A percentile compares a stretch with the other conserved stretches of the same genome.
These are phyloP conservation scores for Penicillium macrosclerotiorum DNA, from an alignment of 495 filamentous ascomycete genomes.

Conservation along the genomic window DNA sequence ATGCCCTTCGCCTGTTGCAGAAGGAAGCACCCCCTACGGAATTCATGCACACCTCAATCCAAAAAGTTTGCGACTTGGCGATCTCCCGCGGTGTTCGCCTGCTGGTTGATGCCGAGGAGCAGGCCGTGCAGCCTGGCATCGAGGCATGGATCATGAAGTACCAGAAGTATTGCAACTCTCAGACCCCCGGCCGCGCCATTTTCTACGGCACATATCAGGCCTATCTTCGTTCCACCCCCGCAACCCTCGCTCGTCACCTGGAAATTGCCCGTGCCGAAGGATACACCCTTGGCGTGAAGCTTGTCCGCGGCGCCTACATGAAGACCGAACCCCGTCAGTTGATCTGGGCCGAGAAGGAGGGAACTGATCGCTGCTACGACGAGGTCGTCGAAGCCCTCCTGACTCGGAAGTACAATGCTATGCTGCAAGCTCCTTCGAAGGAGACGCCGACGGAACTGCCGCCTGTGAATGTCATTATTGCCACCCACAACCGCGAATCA, in stretches of 20 bases:
- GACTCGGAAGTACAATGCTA: conserved; percentile 51
- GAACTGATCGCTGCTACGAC: conserved; percentile 72
- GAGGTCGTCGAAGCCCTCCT: conserved; percentile 57
- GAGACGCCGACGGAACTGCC: conserved; percentile 51
- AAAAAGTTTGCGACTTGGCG: conserved; percentile 74
- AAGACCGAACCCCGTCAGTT: conserved; percentile 73
- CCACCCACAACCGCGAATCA: conserved; percentile 88
- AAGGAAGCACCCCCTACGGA: conserved; percentile 55
- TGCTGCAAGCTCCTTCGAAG: conserved; percentile 41
- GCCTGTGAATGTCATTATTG: conserved; percentile 69
- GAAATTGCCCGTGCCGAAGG: conserved; percentile 60
- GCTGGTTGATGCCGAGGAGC: conserved; percentile 90
- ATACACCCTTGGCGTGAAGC: conserved; percentile 83
- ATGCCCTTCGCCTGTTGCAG: conserved; percentile 64
- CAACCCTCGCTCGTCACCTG: conserved; percentile 64
- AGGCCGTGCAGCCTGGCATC: conserved; percentile 75
- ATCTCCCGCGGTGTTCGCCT: conserved; percentile 66
- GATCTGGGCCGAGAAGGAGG: conserved; percentile 76
- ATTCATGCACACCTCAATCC: conserved; percentile 66
- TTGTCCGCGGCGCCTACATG: conserved; percentile 91
- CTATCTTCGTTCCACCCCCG: conserved; percentile 72
- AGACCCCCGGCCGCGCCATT: conserved; percentile 55
- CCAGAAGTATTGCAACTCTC: conserved; percentile 75
- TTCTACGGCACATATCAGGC: conserved; percentile 80
- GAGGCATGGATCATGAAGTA: conserved; percentile 80